Conservation (phyloP, 106 monocot genomes). For the Posidonia australis region DNA sequence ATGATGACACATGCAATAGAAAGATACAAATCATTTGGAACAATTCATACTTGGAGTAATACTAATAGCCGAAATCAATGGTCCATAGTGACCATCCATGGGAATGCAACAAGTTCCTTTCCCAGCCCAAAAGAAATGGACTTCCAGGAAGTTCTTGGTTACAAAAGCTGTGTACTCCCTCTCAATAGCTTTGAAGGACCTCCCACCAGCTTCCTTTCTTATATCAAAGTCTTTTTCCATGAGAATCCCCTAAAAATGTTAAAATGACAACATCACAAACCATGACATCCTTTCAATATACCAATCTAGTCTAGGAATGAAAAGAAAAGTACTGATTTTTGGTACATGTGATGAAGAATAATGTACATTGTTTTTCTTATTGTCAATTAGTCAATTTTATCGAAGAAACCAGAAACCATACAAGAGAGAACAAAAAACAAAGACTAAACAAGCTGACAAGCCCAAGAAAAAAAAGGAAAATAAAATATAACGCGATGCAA, state of each 20-base stretch:
- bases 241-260: neutral
- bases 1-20: neutral
- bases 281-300: too few relatives aligned
- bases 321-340: too few relatives aligned
- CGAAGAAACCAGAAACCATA: too few relatives aligned
- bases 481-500: too few relatives aligned
- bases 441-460: too few relatives aligned
- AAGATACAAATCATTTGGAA: neutral
- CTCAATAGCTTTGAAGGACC: neutral
- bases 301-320: too few relatives aligned
- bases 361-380: too few relatives aligned
- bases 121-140: slow-evolving; percentile 13
- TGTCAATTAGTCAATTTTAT: too few relatives aligned
- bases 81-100: neutral
- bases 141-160: slow-evolving; percentile 9
- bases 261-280: neutral
- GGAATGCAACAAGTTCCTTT: slow-evolving; percentile 12
- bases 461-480: too few relatives aligned
- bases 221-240: slow-evolving; percentile 12
- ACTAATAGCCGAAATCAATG: slow-evolving; percentile 9
- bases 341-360: too few relatives aligned
- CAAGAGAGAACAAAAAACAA: too few relatives aligned
- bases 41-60: neutral
- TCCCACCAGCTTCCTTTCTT: slow-evolving; percentile 4
- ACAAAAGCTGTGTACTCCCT: neutral